A percentile compares a stretch with the other conserved stretches of the same genome.
Evolutionary conservation across 257 asterid genomes (phyloP).

Genomic region (Nicotiana tabacum): DNA sequence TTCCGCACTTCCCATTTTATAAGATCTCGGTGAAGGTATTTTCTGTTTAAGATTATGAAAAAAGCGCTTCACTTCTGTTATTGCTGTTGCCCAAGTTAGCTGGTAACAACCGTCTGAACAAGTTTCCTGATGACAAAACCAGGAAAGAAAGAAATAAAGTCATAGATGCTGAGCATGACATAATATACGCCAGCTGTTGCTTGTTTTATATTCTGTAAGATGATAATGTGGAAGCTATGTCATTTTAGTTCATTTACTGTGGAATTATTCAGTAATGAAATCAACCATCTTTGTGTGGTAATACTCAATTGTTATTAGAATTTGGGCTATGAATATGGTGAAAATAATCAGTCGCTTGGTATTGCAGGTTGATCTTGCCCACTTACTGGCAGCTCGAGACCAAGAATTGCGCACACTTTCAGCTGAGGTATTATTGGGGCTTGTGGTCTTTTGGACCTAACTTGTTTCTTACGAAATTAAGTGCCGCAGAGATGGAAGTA

Average conservation of each 20-base stretch:
- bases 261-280: background rate
- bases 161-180: background rate
- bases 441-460: background rate
- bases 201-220: background rate
- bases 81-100: background rate
- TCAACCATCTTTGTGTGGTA: background rate
- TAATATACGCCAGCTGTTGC: background rate
- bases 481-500: background rate
- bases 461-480: background rate
- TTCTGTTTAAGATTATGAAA: background rate
- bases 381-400: slow-evolving; percentile 89
- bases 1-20: background rate
- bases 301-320: background rate
- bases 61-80: background rate
- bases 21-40: background rate
- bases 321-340: slow-evolving; percentile 1
- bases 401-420: slow-evolving; percentile 93
- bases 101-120: background rate
- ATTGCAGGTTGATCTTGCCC: slow-evolving; percentile 94
- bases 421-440: slow-evolving; percentile 58
- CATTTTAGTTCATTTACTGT: background rate
- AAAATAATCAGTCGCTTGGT: slow-evolving; percentile 1
- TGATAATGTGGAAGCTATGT: background rate
- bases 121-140: background rate
- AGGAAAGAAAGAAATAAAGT: background rate